Evolutionary conservation across 2,329 filamentous ascomycete species (phyloP), one percentile per base, ranked within the genome.

Genomic region (Scedosporium dehoogii): DNA sequence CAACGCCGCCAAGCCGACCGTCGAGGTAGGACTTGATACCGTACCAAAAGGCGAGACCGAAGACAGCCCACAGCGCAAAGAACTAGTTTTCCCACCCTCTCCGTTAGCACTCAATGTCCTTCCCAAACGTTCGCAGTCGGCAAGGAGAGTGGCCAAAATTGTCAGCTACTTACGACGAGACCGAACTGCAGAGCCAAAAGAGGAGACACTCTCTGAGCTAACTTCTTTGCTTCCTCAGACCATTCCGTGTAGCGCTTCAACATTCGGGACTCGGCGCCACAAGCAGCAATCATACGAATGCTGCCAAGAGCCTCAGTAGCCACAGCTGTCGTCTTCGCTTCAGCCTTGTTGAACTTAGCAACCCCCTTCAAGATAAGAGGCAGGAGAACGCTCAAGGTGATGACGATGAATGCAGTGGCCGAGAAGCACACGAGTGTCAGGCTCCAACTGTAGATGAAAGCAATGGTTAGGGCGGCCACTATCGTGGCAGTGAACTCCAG

Each of bases 31-130:
- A 77, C 66, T 79, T 81, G 56, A 80, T 79, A 3, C 85, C 85
- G 66, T 81, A 87, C 84, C 84, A 88, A 65, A 88, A 88, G 6
- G 80, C 75, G 23, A 87, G 74, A 1, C 78, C 81, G 65, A 86
- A 86, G 0, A 79, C 75, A 2, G 74, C 70, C 62, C 79, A 83
- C 0, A 82, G 70, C 3, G 76, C 77, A 60, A 85, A 85, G 71
- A 84, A 85, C 73, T 79, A 44, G 2, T 12, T 3, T 1, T 7
- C 1, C 9, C 7, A 6, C 5, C 29, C 29, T 33, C 29, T 38
- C 33, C 9, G 10, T 38, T 38, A 38, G 33, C 4, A 38, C 9
- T 38, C 33, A 1, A 44, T 10, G 1, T 4, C 5, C 3, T 56
- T 12, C 33, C 33, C 9, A 38, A 12, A 38, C 3, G 10, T 4